These are phyloP conservation scores for Yamadazyma atmosphaerica DNA, from an alignment of 1,139 yeast species.

Conservation along the genomic window DNA sequence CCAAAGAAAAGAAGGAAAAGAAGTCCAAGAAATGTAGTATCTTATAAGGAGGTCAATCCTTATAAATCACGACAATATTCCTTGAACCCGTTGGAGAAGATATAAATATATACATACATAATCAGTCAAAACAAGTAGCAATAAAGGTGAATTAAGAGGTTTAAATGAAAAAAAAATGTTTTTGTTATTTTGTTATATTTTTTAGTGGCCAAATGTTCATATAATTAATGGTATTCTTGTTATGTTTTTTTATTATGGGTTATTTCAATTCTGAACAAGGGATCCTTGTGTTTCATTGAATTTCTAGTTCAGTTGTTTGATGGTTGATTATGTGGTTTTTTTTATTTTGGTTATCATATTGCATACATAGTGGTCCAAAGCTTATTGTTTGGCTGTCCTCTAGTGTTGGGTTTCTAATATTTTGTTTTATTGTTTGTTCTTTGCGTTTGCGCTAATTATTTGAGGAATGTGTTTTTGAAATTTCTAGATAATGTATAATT, in stretches of 20 bases:
- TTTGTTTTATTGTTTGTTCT: not conserved
- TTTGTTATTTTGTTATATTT: not conserved
- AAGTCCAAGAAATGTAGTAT: conserved; percentile 60
- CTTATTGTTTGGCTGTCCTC: too few species aligned
- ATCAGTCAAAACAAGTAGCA: not conserved
- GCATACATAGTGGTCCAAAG: not conserved
- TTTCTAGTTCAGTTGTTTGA: not conserved
- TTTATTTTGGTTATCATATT: not conserved
- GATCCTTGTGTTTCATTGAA: too few species aligned
- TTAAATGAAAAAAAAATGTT: not conserved
- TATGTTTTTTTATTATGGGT: not conserved
- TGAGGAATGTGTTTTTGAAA: not conserved
- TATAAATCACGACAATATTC: too few species aligned
- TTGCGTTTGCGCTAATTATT: not conserved
- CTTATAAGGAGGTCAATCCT: conserved; percentile 36
- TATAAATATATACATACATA: not conserved
- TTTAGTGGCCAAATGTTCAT: not conserved
- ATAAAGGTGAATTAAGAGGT: not conserved
- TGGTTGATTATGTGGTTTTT: not conserved
- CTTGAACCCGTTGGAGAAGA: not conserved
- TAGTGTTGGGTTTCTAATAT: not conserved
- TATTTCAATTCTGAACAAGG: not conserved
- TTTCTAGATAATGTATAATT: conserved; percentile 1
- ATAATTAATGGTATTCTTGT: not conserved
- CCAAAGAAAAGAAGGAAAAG: conserved; percentile 58